A percentile compares a stretch with the other conserved stretches of the same genome.
These are phyloP conservation scores for Hirsutella thompsonii DNA, from an alignment of 2,329 filamentous ascomycete genomes.

Conservation along the genomic window DNA sequence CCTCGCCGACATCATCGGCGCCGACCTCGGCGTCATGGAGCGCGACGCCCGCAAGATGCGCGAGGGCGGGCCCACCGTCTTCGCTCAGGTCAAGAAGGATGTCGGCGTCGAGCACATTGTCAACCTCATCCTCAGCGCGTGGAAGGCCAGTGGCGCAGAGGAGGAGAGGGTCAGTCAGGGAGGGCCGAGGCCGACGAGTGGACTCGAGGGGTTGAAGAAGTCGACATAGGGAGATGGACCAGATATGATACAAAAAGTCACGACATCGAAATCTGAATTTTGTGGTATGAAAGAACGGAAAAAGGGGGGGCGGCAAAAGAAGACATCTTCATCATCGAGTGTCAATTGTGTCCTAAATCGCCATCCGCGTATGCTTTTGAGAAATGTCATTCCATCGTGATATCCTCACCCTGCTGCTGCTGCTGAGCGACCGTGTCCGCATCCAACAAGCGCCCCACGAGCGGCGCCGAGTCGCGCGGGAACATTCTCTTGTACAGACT, in stretches of 20 bases:
- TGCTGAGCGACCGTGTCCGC: conserved; percentile 10
- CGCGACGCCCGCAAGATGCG: conserved; percentile 87
- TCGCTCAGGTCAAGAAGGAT: conserved; percentile 91
- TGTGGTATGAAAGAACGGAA: too few species aligned
- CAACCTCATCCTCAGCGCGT: conserved; percentile 77
- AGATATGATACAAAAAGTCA: background rate
- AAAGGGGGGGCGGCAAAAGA: too few species aligned
- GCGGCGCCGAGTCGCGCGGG: conserved; percentile 52
- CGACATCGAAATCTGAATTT: background rate
- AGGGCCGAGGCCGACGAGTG: conserved; percentile 44
- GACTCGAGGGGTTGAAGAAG: conserved; percentile 32
- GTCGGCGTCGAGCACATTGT: conserved; percentile 79
- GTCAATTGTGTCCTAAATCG: background rate
- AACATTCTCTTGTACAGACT: conserved; percentile 79
- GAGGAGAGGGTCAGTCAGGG: conserved; percentile 38
- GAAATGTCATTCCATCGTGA: conserved; percentile 17
- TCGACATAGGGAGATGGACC: background rate
- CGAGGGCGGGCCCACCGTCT: conserved; percentile 89
- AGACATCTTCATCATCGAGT: too few species aligned
- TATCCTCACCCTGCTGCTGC: conserved; percentile 14
- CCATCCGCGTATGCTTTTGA: background rate
- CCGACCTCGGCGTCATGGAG: conserved; percentile 89
- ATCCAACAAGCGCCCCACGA: conserved; percentile 30
- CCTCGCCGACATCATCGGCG: conserved; percentile 77
- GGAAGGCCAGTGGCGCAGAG: conserved; percentile 80